Percentiles rank a stretch among this genome's conserved stretches.
Evolutionary conservation across 164 flowering plant species (phyloP).

Genomic region (Warburgia ugandensis): DNA sequence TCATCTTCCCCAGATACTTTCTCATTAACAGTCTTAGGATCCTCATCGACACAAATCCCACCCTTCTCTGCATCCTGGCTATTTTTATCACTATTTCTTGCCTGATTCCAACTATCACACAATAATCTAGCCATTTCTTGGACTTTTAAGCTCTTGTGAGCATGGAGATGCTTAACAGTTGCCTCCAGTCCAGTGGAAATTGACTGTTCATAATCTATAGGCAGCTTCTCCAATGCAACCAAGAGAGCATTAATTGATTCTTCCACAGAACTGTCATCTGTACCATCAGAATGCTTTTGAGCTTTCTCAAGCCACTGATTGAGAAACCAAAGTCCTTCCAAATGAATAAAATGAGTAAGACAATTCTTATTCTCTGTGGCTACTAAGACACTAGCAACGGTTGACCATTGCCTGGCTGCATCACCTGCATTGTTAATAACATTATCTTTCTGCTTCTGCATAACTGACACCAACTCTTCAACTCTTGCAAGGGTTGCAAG

Average conservation of each 20-base stretch:
- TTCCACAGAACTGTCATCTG: slow-evolving; percentile 43
- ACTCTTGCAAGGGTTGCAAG: slow-evolving; percentile 64
- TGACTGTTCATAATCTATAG: slow-evolving; percentile 34
- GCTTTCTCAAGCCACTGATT: slow-evolving; percentile 76
- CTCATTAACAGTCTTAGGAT: no score
- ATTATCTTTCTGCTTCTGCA: slow-evolving; percentile 55
- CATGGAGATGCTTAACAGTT: slow-evolving; percentile 51
- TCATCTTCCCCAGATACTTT: no score
- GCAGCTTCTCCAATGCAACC: slow-evolving; percentile 63
- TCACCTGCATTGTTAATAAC: slow-evolving; percentile 51
- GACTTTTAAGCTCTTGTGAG: slow-evolving; percentile 41
- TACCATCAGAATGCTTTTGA: slow-evolving; percentile 29
- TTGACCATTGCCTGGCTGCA: slow-evolving; percentile 72
- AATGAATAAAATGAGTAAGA: slow-evolving; percentile 67
- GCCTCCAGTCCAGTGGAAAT: slow-evolving; percentile 46
- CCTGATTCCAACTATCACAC: slow-evolving; percentile 45
- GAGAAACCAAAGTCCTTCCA: slow-evolving; percentile 61
- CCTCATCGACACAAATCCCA: not conserved
- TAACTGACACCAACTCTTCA: slow-evolving; percentile 57
- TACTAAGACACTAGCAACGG: slow-evolving; percentile 69
- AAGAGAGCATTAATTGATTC: slow-evolving; percentile 52
- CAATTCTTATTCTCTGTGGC: slow-evolving; percentile 65
- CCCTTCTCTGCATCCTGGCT: not conserved
- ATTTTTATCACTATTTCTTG: slow-evolving; percentile 9
- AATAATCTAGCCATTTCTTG: slow-evolving; percentile 52